Evolutionary conservation across 177 flowering plant genomes (phyloP).

Genomic region (Vitis hybrid): DNA sequence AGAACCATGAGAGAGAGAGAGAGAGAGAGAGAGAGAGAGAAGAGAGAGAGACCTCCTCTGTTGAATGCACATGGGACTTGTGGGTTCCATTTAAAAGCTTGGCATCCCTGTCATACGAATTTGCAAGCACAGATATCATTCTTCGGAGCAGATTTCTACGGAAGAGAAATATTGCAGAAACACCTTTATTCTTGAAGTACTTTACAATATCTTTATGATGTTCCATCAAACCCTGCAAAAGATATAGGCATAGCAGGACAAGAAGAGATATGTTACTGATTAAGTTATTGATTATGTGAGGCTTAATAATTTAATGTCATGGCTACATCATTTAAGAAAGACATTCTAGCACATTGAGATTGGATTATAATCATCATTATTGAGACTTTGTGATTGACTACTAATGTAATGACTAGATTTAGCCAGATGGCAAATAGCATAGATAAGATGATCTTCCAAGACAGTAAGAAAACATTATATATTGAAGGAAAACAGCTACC

Average conservation of each 20-base stretch:
- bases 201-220: constrained; percentile 54
- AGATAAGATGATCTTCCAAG: no score
- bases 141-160: constrained; percentile 60
- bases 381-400: no score
- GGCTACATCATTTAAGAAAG: no score
- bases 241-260: not conserved
- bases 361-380: no score
- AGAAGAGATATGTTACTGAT: no score
- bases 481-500: no score
- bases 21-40: constrained; percentile 22
- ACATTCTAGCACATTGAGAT: no score
- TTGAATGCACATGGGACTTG: constrained; percentile 74
- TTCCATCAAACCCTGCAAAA: constrained; percentile 52
- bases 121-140: constrained; percentile 59
- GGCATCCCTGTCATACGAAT: constrained; percentile 49
- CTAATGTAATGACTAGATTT: no score
- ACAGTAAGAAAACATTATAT: no score
- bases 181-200: constrained; percentile 55
- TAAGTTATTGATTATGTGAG: no score
- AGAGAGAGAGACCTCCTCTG: constrained; percentile 46
- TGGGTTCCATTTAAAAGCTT: constrained; percentile 72
- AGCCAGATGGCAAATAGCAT: no score
- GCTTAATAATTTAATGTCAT: no score
- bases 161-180: constrained; percentile 59
- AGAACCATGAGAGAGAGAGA: constrained; percentile 6